Evolutionary conservation across 371 early-diverging fungal genomes (phyloP).

Genomic region (Capillidium heterosporum): DNA sequence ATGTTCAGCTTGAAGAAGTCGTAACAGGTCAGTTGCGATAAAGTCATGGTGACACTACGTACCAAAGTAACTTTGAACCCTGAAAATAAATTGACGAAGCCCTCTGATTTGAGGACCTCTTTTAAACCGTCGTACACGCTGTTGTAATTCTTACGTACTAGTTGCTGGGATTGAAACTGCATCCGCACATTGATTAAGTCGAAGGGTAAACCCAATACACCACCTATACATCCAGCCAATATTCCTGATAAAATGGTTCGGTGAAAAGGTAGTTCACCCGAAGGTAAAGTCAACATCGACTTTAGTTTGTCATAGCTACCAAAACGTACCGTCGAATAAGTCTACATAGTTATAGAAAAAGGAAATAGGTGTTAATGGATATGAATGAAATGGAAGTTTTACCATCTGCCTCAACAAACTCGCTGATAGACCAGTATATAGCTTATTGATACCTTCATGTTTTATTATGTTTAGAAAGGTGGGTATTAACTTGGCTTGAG

Average conservation of each 20-base stretch:
- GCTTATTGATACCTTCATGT: background rate
- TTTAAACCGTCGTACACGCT: slow-evolving; percentile 56
- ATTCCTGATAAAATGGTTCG: background rate
- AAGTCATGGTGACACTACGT: slow-evolving; percentile 61
- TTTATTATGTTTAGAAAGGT: slow-evolving; percentile 26
- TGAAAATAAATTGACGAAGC: slow-evolving; percentile 34
- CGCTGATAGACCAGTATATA: slow-evolving; percentile 1
- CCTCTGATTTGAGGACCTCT: slow-evolving; percentile 46
- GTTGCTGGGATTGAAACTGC: slow-evolving; percentile 67
- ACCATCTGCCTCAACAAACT: slow-evolving; percentile 3
- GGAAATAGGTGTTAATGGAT: too few relatives aligned
- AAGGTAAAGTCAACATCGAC: background rate
- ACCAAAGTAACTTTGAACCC: slow-evolving; percentile 57
- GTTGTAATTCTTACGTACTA: slow-evolving; percentile 41
- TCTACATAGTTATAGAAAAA: background rate
- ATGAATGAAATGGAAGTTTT: background rate
- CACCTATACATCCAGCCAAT: slow-evolving; percentile 56
- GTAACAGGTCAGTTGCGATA: slow-evolving; percentile 53
- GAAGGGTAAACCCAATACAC: slow-evolving; percentile 63
- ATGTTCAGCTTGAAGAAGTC: slow-evolving; percentile 46
- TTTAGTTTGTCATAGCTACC: slow-evolving; percentile 1
- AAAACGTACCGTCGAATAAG: slow-evolving; percentile 3
- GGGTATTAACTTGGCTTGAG: slow-evolving; percentile 18
- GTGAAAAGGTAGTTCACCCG: background rate
- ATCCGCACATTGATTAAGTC: slow-evolving; percentile 70